Evolutionary conservation across 495 filamentous ascomycete genomes (phyloP), one percentile per base, ranked within the genome.

Genomic region (Apodospora peruviana): DNA sequence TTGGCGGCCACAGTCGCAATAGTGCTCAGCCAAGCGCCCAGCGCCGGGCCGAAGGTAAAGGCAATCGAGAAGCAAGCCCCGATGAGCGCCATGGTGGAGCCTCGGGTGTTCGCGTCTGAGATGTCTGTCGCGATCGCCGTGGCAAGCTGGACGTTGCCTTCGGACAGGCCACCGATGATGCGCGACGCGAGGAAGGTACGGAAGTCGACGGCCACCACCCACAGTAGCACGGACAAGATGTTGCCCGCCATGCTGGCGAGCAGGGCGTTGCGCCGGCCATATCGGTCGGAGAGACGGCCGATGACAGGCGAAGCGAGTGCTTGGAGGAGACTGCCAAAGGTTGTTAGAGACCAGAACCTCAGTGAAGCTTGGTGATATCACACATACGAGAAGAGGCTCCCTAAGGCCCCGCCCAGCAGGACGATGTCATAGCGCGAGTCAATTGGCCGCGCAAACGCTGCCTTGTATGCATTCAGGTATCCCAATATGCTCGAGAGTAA

Each of bases 121-220:
- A 99, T 87, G 67, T 99, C 93, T 7, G 93, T 94, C 10, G 94
- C 93, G 58, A 99, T 99, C 35, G 94, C 94, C 45, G 89, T 90
- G 17, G 94, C 94, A 2, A 99, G 73, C 69, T 99, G 93, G 0
- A 99, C 88, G 58, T 99, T 99, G 21, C 91, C 94, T 64, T 99
- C 93, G 43, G 90, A 95, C 50, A 99, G 70, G 0, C 93, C 93
- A 14, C 93, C 93, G 2, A 99, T 87, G 14, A 99, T 73, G 34
- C 93, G 83, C 57, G 87, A 93, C 5, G 89, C 88, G 3, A 99
- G 73, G 59, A 99, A 99, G 3, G 91, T 96, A 5, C 90, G 83
- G 72, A 99, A 99, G 62, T 96, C 91, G 7, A 82, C 85, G 1
- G 91, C 91, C 5, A 85, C 77, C 9, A 96, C 87, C 93, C 93